These are phyloP conservation scores for Ganoderma resinaceum DNA, from an alignment of 1,284 basidiomycete genomes.

Conservation along the genomic window DNA sequence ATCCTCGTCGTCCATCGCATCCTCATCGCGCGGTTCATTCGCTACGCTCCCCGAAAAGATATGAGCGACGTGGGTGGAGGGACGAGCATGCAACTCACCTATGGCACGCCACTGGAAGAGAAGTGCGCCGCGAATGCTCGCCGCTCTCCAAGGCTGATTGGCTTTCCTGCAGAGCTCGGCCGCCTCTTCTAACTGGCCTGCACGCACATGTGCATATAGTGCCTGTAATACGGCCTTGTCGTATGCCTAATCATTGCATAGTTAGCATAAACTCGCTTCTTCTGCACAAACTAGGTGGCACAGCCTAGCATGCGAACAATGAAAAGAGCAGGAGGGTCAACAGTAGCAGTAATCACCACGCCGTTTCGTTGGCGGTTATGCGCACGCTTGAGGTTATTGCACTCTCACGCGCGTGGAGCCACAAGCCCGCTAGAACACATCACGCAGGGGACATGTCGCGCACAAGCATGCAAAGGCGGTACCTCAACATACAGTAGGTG, in stretches of 20 bases:
- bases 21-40: conserved; percentile 57
- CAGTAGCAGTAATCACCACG: too few species aligned
- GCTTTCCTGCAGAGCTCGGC: conserved; percentile 84
- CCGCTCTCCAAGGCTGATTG: conserved; percentile 92
- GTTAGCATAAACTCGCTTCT: neutral
- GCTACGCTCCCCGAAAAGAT: conserved; percentile 42
- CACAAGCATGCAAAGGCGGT: too few species aligned
- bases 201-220: conserved; percentile 80
- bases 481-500: too few species aligned
- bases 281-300: neutral
- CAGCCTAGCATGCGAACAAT: neutral
- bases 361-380: neutral
- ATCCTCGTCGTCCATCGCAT: conserved; percentile 58
- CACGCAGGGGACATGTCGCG: too few species aligned
- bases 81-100: conserved; percentile 46
- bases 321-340: neutral
- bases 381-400: too few species aligned
- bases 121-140: conserved; percentile 80
- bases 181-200: conserved; percentile 85
- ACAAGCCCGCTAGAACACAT: too few species aligned
- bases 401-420: too few species aligned
- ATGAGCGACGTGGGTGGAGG: neutral
- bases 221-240: conserved; percentile 80
- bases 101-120: conserved; percentile 79
- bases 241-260: conserved; percentile 58